A percentile compares a stretch with the other conserved stretches of the same genome.
phyloP scores from a whole-genome alignment of 179 eudicot species.

The Camellia oleifera region DNA sequence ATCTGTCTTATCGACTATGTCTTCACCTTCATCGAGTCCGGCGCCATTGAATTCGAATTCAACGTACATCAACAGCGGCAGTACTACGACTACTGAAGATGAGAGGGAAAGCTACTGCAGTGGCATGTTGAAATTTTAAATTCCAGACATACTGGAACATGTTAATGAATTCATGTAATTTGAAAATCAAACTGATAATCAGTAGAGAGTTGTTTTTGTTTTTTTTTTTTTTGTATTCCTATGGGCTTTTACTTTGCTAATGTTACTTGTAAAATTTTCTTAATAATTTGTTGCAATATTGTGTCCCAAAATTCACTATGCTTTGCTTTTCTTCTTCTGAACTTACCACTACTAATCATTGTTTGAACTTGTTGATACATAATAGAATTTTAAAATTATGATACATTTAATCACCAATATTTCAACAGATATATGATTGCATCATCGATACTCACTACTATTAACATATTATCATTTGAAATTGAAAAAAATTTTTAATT shows the following conservation, averaged over 20 bases:
- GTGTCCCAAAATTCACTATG: neutral
- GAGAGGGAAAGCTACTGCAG: conserved; percentile 62
- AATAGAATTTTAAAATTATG: no score
- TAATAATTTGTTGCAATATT: conserved; percentile 12
- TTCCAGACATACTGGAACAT: conserved; percentile 42
- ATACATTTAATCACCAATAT: no score
- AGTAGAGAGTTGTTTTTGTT: neutral
- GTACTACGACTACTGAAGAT: conserved; percentile 31
- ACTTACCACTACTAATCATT: no score
- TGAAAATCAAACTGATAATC: neutral
- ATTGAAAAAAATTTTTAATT: no score
- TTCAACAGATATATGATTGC: neutral
- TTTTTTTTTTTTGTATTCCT: no score
- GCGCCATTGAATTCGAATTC: conserved; percentile 50
- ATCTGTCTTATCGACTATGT: conserved; percentile 37
- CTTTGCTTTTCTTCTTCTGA: neutral
- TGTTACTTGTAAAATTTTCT: neutral
- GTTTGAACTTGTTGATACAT: no score
- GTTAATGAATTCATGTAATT: conserved; percentile 47
- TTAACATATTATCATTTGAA: no score
- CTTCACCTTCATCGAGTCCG: conserved; percentile 53
- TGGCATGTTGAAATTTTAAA: conserved; percentile 46
- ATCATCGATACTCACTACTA: no score
- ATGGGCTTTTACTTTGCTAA: neutral
- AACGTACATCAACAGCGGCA: conserved; percentile 25